Conservation (phyloP, 2,329 filamentous ascomycete genomes). For the Diaporthe sp. region DNA sequence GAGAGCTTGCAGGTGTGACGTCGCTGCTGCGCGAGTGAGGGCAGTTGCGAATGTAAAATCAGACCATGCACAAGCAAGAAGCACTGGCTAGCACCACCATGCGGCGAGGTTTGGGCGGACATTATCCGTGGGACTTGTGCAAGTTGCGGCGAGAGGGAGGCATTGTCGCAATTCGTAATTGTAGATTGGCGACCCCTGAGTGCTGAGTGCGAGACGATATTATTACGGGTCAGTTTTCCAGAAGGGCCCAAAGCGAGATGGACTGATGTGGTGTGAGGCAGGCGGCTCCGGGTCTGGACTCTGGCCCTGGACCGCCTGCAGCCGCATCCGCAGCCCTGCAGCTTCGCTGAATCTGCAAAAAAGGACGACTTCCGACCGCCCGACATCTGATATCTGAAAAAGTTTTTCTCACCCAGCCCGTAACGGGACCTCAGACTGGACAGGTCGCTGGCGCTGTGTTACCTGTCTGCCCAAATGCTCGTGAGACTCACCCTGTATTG, state of each 20-base stretch:
- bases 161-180: not conserved
- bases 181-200: constrained; percentile 38
- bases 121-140: constrained; percentile 22
- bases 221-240: constrained; percentile 34
- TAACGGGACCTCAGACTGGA: not conserved
- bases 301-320: not conserved
- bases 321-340: constrained; percentile 10
- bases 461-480: not conserved
- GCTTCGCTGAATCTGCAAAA: not conserved
- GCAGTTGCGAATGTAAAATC: constrained; percentile 4
- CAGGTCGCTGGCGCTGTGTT: not conserved
- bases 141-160: not conserved
- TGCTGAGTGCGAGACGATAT: constrained; percentile 10
- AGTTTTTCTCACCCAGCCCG: not conserved
- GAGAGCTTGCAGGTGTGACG: constrained; percentile 31
- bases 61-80: constrained; percentile 17
- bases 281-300: not conserved
- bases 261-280: constrained; percentile 38
- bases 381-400: constrained; percentile 18
- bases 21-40: constrained; percentile 4
- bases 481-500: not conserved
- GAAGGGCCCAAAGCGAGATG: constrained; percentile 25
- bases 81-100: constrained; percentile 11
- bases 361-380: constrained; percentile 17
- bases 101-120: constrained; percentile 5